Evolutionary conservation across 257 asterid species (phyloP).

Genomic region (Solanum tacnaense): DNA sequence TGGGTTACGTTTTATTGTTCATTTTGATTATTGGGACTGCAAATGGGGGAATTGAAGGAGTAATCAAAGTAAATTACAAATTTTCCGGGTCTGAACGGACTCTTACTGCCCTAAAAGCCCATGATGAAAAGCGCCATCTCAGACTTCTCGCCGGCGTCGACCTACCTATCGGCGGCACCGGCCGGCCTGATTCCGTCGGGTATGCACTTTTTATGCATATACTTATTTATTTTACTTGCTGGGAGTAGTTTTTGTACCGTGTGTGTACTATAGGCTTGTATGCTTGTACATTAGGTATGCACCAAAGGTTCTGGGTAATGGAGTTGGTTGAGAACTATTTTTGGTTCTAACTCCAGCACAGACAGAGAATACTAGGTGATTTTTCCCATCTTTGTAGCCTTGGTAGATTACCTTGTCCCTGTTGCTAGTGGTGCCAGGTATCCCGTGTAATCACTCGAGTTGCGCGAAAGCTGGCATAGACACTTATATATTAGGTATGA

Average conservation of each 20-base stretch:
- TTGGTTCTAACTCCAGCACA: not conserved
- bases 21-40: not conserved
- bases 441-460: not conserved
- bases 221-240: not conserved
- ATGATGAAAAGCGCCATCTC: slow-evolving; percentile 80
- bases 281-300: not conserved
- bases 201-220: slow-evolving; percentile 1
- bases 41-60: slow-evolving; percentile 19
- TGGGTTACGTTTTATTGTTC: not conserved
- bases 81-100: slow-evolving; percentile 62
- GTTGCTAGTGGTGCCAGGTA: not conserved
- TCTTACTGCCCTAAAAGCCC: slow-evolving; percentile 75
- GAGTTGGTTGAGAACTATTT: not conserved
- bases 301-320: not conserved
- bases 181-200: slow-evolving; percentile 97
- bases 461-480: fast-evolving
- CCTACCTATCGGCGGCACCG: slow-evolving; percentile 95
- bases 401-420: not conserved
- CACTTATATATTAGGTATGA: not conserved
- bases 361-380: not conserved
- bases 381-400: not conserved
- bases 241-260: not conserved
- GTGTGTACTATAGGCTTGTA: not conserved
- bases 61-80: slow-evolving; percentile 65
- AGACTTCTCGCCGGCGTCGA: slow-evolving; percentile 84